Conservation (phyloP, 345 rosid genomes). For the Hibiscus tridactylites region DNA sequence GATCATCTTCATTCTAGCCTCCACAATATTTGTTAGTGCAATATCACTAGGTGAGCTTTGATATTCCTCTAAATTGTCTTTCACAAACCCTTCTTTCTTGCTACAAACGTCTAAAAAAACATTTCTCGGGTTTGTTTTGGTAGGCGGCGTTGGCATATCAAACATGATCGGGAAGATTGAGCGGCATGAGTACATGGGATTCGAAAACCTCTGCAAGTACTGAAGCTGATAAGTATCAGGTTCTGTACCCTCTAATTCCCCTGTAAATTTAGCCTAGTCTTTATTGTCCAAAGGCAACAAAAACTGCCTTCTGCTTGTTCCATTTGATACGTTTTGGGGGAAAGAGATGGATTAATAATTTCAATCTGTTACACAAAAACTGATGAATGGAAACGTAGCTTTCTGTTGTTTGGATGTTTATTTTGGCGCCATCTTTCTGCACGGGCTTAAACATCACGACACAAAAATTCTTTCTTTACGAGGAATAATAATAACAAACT, state of each 20-base stretch:
- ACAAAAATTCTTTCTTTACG: no score
- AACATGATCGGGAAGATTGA: slow-evolving; percentile 44
- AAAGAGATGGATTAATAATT: not conserved
- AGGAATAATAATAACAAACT: no score
- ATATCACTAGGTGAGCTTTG: slow-evolving; percentile 43
- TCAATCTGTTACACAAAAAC: not conserved
- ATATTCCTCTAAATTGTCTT: not conserved
- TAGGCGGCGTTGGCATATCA: slow-evolving; percentile 55
- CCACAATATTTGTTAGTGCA: slow-evolving; percentile 49
- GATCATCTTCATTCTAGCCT: slow-evolving; percentile 59
- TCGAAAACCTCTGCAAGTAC: slow-evolving; percentile 54
- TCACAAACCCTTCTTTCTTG: not conserved
- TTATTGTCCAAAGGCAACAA: not conserved
- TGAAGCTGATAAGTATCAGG: slow-evolving; percentile 9
- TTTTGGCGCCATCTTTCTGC: not conserved
- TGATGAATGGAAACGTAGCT: not conserved
- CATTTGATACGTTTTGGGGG: slow-evolving; percentile 2
- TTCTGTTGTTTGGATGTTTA: not conserved
- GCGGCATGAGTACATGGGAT: slow-evolving; percentile 54
- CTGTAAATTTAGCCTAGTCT: not conserved
- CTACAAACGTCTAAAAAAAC: not conserved
- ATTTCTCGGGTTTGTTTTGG: not conserved
- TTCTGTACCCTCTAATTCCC: not conserved
- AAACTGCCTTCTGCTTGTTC: not conserved
- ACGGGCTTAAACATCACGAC: no score